Evolutionary conservation across 805 yeast species (phyloP).

Genomic region (Cyberlindnera veronae): DNA sequence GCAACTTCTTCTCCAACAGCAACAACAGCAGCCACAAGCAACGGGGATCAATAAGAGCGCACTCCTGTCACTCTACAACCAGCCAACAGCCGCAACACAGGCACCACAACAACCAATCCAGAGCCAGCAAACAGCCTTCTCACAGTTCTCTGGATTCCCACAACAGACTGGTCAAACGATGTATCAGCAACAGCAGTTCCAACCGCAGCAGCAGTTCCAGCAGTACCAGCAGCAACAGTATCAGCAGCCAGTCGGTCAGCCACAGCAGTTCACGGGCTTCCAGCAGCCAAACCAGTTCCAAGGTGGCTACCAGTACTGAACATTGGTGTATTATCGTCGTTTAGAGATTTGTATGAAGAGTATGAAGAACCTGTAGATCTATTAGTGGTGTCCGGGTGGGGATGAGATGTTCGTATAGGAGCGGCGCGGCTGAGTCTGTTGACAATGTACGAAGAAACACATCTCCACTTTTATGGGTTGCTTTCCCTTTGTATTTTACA

Average conservation of each 20-base stretch:
- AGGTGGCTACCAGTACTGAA: conserved; percentile 1
- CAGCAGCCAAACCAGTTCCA: conserved; percentile 8
- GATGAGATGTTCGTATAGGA: too few species aligned
- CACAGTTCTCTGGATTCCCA: conserved; percentile 9
- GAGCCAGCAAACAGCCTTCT: conserved; percentile 13
- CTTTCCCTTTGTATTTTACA: too few species aligned
- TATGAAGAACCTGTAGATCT: too few species aligned
- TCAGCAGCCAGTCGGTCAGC: conserved; percentile 4
- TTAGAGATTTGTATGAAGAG: too few species aligned
- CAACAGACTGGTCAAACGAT: conserved; percentile 7
- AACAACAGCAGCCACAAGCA: conserved; percentile 13
- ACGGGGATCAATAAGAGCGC: conserved; percentile 19
- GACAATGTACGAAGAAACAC: too few species aligned
- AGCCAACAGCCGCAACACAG: conserved; percentile 34
- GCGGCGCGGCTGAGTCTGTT: too few species aligned
- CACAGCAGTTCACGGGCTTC: conserved; percentile 7
- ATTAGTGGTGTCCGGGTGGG: too few species aligned
- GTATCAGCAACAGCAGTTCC: not conserved
- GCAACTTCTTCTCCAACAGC: conserved; percentile 14
- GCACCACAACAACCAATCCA: conserved; percentile 32
- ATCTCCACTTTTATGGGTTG: too few species aligned
- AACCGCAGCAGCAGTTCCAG: too few species aligned
- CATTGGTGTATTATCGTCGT: too few species aligned
- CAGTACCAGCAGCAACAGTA: conserved; percentile 8
- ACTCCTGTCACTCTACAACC: conserved; percentile 30